Evolutionary conservation across 306 rosid species (phyloP), one percentile per base, ranked within the genome.

Genomic region (Malus sieversii): DNA sequence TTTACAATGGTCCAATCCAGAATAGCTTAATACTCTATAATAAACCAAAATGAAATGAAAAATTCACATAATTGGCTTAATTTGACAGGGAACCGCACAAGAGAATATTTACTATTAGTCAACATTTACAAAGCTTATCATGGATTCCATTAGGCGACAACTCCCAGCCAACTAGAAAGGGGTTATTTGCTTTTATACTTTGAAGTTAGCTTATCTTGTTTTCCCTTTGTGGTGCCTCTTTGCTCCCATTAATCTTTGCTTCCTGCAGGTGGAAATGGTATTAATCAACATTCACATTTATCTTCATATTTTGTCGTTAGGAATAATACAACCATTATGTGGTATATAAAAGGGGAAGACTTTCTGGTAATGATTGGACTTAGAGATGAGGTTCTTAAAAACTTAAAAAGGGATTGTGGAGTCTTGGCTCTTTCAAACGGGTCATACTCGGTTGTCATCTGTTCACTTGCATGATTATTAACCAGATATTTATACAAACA

Each of bases 161-260:
- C 75, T 55, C 16, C 51, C 75, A 72, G 80, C 83, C 86, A 69
- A 71, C 58, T 51, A 44, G 79, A 64, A 83, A 79, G 77, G 73
- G 66, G 78, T 58, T 30, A 53, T 63, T 77, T 82, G 77, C 66
- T 82, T 74, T 77, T 61, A 62, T 60, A 48, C 79, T 5, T 48
- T 80, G 77, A 80, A 81, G 77, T 76, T 78, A 55, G 75, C 86
- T 85, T 84, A 74, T 46, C 64, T 27, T 66, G 75, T 78, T 85
- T 79, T 69, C 73, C 78, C 68, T 77, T 69, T 70, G 29, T 51
- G 45, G 73, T 38, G 78, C 18, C 29, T 71, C 80, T 63, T 80
- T 53, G 35, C 35, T 35, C 12, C 12, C 40, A 51, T 18, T 3
- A 35, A 38, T 23, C 33, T 72, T 35, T 57, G n/a, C 66, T 33